These are phyloP conservation scores for Pneumocystis carinii DNA, from an alignment of 1,139 yeast species.

Conservation along the genomic window DNA sequence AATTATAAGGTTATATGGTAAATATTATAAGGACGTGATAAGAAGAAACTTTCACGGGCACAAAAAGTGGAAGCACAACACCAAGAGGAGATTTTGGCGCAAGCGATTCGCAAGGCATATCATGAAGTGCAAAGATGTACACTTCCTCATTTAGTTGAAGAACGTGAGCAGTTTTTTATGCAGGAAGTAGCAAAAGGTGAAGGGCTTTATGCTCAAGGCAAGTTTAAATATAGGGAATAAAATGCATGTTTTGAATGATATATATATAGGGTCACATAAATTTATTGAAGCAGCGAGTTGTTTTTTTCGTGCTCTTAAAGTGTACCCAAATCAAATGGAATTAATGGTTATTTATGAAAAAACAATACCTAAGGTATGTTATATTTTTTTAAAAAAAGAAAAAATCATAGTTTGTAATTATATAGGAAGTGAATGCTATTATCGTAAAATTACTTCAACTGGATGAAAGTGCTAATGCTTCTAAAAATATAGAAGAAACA, in stretches of 20 bases:
- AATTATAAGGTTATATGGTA: background rate
- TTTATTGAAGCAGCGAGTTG: conserved; percentile 71
- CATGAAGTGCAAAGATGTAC: background rate
- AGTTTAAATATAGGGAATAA: background rate
- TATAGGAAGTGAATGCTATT: background rate
- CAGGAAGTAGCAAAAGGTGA: conserved; percentile 77
- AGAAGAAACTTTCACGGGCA: conserved; percentile 36
- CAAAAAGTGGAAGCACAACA: conserved; percentile 25
- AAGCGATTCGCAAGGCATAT: conserved; percentile 21
- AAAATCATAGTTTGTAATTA: background rate
- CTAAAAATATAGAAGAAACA: background rate
- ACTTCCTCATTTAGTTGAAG: conserved; percentile 53
- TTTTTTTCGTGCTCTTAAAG: conserved; percentile 87
- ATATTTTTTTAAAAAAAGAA: background rate
- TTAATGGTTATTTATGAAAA: conserved; percentile 67
- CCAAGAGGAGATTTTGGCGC: conserved; percentile 42
- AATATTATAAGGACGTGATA: background rate
- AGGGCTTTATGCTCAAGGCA: conserved; percentile 15
- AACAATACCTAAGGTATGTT: conserved; percentile 9
- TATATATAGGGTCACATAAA: conserved; percentile 28
- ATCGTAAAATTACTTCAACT: background rate
- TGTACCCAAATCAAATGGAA: conserved; percentile 90
- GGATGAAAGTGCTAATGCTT: background rate
- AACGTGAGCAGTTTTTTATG: conserved; percentile 66
- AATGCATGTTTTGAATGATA: conserved; percentile 26